Evolutionary conservation across 148 eudicot genomes (phyloP).

Genomic region (Pharnaceum exiguum): DNA sequence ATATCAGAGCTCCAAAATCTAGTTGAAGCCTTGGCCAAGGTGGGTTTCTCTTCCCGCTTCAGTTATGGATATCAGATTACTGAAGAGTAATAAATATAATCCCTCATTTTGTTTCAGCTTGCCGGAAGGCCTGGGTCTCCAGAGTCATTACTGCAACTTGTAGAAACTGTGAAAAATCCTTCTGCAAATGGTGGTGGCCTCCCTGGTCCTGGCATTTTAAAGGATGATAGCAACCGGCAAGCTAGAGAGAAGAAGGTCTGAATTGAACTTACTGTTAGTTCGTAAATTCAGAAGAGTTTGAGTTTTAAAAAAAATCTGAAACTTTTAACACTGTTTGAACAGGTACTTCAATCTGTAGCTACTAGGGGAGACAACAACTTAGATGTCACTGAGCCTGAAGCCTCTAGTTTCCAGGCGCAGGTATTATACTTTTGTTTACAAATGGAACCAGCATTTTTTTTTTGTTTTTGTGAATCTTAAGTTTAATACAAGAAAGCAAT

Average conservation of each 20-base stretch:
- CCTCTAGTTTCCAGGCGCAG: slow-evolving; percentile 72
- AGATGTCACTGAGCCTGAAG: slow-evolving; percentile 62
- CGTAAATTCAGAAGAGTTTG: neutral
- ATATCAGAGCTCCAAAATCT: slow-evolving; percentile 80
- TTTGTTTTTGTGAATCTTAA: neutral
- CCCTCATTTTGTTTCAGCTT: slow-evolving; percentile 40
- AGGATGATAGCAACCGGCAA: slow-evolving; percentile 58
- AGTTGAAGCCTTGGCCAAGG: slow-evolving; percentile 83
- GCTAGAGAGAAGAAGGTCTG: slow-evolving; percentile 72
- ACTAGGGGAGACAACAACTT: slow-evolving; percentile 54
- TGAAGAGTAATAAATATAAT: neutral
- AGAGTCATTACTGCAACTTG: slow-evolving; percentile 78
- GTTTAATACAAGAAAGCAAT: no score
- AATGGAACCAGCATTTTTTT: neutral
- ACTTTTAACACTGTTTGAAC: slow-evolving; percentile 15
- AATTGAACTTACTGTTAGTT: neutral
- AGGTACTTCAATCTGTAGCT: slow-evolving; percentile 48
- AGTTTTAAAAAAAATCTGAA: neutral
- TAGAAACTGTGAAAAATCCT: slow-evolving; percentile 86
- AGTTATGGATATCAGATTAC: neutral
- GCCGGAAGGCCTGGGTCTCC: slow-evolving; percentile 94
- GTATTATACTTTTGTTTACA: slow-evolving; percentile 26
- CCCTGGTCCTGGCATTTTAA: slow-evolving; percentile 37
- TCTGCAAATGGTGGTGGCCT: slow-evolving; percentile 35
- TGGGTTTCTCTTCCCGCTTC: slow-evolving; percentile 20